Base-by-base conservation (phyloP, 306 rosid species). In the Cucurbita pepo region DNA sequence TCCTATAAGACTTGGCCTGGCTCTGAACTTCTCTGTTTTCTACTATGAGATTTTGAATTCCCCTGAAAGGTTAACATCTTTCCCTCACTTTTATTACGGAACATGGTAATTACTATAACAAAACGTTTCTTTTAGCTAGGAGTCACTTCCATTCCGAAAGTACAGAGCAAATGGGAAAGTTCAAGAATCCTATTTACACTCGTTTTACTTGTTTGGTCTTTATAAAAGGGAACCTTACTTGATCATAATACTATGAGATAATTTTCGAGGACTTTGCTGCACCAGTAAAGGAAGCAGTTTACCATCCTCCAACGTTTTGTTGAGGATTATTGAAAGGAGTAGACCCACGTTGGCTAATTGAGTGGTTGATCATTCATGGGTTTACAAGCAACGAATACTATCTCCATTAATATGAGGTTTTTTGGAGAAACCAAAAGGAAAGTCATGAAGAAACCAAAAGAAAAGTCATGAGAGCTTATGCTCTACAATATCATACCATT, bases 11-110 rank as follows among this genome's bases (percentile, higher is more conserved):
- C 75, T 87, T 81, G 91, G 90, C 50, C 72, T 89, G 79, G 90
- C 91, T 53, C 77, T 87, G 79, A 87, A 89, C 81, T 87, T 80
- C 74, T 89, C 96, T 34, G 96, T 89, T 70, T 89, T 89, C 56
- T 85, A 87, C 82, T 89, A 85, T 70, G 96, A 89, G 71, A 89
- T 89, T 77, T 82, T 85, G 72, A 87, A 86, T 78, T 89, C 90
- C 66, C 80, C 91, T 48, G 95, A 89, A 80, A 83, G 96, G 91
- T 85, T 51, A 19, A 37, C 57, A 11, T 25, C 30, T 16, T 9
- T 71, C 50, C 75, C 19, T 72, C 37, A 45, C 53, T 25, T 61
- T 37, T 61, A 60, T 36, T 15, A 16, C 30, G 9, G 30, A 63
- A 12, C 50, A 40, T n/a, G 51, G 30, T 63, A 63, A 63, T 63